These are phyloP conservation scores for Silene noctiflora DNA, from an alignment of 179 eudicot species.

Conservation along the genomic window DNA sequence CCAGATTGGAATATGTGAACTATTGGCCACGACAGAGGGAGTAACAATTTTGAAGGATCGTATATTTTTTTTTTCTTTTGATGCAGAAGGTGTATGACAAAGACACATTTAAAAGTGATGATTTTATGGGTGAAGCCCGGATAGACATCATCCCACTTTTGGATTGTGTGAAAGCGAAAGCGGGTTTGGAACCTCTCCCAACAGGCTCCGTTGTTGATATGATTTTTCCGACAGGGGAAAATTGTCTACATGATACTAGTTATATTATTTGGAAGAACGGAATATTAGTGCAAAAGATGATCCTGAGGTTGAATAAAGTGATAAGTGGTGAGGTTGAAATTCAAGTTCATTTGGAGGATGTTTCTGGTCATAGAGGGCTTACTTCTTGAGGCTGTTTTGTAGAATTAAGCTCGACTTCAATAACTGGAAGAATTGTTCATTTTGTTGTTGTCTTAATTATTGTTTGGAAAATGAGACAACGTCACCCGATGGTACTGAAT, in stretches of 20 bases:
- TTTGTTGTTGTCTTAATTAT: too few species aligned
- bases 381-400: conserved; percentile 1
- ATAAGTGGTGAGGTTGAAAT: conserved; percentile 53
- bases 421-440: too few species aligned
- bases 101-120: conserved; percentile 56
- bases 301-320: conserved; percentile 48
- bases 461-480: too few species aligned
- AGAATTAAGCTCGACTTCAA: neutral
- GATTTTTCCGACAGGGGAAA: conserved; percentile 44
- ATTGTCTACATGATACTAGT: conserved; percentile 55
- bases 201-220: conserved; percentile 46
- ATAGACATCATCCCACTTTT: conserved; percentile 55
- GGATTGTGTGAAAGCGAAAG: conserved; percentile 40
- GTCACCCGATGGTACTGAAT: too few species aligned
- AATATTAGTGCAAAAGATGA: conserved; percentile 58
- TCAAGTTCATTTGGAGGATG: conserved; percentile 49
- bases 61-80: neutral
- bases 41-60: too few species aligned
- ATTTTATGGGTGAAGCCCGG: conserved; percentile 64
- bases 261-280: conserved; percentile 53
- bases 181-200: conserved; percentile 39
- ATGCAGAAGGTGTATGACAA: conserved; percentile 57
- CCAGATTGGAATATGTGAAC: too few species aligned
- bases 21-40: too few species aligned
- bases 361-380: conserved; percentile 7